Evolutionary conservation across 2,329 filamentous ascomycete species (phyloP), one percentile per base, ranked within the genome.

Genomic region (Colletotrichum gigasporum): DNA sequence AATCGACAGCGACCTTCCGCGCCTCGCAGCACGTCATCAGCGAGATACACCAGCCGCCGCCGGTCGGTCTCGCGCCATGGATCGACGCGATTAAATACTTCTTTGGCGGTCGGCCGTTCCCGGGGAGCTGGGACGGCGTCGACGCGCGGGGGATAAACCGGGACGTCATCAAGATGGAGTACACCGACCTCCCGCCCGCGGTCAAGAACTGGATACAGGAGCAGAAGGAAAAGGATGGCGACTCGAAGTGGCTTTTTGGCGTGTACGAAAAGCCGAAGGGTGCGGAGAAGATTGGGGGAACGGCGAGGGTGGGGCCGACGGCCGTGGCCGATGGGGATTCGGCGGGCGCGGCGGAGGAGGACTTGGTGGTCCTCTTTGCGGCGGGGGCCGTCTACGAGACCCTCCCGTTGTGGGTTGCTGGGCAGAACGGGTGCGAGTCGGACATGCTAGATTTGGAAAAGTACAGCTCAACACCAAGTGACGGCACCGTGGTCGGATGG

Each of bases 311-410:
- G 70, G 73, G 50, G 71, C 72, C 47, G 28, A 22, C 47, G 12
- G 20, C 47, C 20, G 47, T 8, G 12, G 8, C 26, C 10, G 16
- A 34, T 7, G 24, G 26, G 20, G 30, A 1, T 6, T 7, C 10
- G 28, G 48, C 48, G 30, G 48, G 30, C 6, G 7, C 16, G 34
- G 52, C 37, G 22, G 79, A 81, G 61, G 68, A 72, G 50, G 68
- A 75, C 51, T 73, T 71, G 61, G 71, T 82, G 2, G 80, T 80
- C n/a, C 77, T 85, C 28, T 86, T 86, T 70, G 83, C 83, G 16
- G 83, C 84, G 0, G 84, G 83, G 0, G 83, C 83, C 9, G 68
- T 86, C 9, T 85, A 86, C 61, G 76, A 80, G 32, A 75, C 79
- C 10, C 67, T 85, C 47, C 84, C 83, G 32, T 73, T 86, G 3